These are phyloP conservation scores for Syzygium malaccense DNA, from an alignment of 441 rosid genomes.

Conservation along the genomic window DNA sequence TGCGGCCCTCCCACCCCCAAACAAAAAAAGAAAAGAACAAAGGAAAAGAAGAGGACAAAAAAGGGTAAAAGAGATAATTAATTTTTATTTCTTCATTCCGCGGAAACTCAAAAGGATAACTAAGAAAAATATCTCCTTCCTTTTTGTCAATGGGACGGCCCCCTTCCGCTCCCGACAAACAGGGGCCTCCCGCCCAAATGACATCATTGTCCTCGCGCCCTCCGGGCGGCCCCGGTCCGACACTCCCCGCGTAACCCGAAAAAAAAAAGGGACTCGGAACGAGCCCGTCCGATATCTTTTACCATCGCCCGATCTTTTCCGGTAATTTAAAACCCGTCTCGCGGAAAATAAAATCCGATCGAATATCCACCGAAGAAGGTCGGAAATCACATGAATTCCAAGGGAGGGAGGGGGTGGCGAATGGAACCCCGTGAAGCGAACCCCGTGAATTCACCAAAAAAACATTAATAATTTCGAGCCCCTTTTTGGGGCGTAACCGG, in stretches of 20 bases:
- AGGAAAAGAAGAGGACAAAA: too few species aligned
- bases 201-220: background rate
- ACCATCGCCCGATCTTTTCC: accelerated
- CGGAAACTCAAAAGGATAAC: background rate
- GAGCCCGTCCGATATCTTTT: background rate
- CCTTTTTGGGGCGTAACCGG: background rate
- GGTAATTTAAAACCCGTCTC: background rate
- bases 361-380: background rate
- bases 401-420: background rate
- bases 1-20: background rate
- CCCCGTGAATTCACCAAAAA: background rate
- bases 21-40: accelerated
- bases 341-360: accelerated
- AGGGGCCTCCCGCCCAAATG: background rate
- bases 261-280: background rate
- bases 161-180: background rate
- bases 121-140: background rate
- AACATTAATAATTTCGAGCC: background rate
- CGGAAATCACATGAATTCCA: background rate
- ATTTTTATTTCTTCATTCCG: background rate
- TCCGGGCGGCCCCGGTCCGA: background rate
- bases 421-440: background rate
- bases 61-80: background rate
- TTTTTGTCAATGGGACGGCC: background rate
- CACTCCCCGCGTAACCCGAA: too few species aligned